These are phyloP conservation scores for Metschnikowia santaceciliae DNA, from an alignment of 805 yeast genomes.

Conservation along the genomic window DNA sequence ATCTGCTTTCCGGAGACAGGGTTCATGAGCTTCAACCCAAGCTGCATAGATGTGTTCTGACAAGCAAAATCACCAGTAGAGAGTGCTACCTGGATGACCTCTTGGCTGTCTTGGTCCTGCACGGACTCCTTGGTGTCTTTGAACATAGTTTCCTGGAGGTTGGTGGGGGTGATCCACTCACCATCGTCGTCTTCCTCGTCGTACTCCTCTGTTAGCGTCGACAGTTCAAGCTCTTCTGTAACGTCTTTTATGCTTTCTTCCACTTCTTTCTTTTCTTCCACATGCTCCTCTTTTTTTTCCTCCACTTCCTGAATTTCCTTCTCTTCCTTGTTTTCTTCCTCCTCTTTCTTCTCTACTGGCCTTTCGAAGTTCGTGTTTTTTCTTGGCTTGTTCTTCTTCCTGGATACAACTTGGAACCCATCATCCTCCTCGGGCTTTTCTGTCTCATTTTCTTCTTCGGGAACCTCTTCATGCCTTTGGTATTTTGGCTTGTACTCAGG, in stretches of 20 bases:
- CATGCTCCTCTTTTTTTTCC: background rate
- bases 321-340: background rate
- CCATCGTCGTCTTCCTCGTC: conserved; percentile 81
- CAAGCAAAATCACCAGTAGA: conserved; percentile 97
- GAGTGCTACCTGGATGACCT: conserved; percentile 66
- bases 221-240: background rate
- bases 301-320: background rate
- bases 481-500: conserved; percentile 1
- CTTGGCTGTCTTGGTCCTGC: conserved; percentile 28
- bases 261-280: background rate
- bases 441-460: conserved; percentile 5
- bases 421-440: conserved; percentile 18
- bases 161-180: conserved; percentile 91
- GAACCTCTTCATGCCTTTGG: background rate
- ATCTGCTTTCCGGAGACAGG: conserved; percentile 80
- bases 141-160: conserved; percentile 62
- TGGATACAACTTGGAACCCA: conserved; percentile 22
- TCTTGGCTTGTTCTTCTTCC: conserved; percentile 11
- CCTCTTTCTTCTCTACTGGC: background rate
- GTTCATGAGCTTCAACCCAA: conserved; percentile 85
- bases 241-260: background rate
- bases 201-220: conserved; percentile 42
- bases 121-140: conserved; percentile 64
- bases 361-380: background rate
- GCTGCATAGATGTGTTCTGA: conserved; percentile 89